Evolutionary conservation across 495 filamentous ascomycete genomes (phyloP), one percentile per base, ranked within the genome.

Genomic region (Thermothielavioides terrestris): DNA sequence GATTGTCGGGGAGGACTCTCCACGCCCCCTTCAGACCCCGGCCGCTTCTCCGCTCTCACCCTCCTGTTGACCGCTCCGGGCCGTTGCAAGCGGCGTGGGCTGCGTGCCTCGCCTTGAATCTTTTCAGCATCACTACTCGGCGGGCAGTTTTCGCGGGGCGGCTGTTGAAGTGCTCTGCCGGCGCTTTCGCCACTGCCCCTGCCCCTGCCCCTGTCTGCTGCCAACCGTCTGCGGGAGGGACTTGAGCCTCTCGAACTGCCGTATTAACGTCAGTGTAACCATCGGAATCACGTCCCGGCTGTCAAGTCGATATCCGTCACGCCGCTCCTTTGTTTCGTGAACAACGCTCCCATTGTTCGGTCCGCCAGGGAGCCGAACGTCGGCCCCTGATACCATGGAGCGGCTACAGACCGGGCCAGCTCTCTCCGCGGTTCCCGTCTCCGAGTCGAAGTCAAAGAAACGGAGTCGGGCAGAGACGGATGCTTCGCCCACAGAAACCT

Each of bases 331-430:
- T 12, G 27, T 9, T 15, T 14, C 21, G 43, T 15, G 12, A n/a
- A n/a, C n/a, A n/a, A n/a, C 4, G 8, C 6, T 35, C 30, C 11
- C 0, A 22, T n/a, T 12, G 14, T 47, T 37, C 22, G 12, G 18
- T 8, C 9, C 23, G 17, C 26, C 14, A 6, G 23, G 17, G 32
- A 12, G 20, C 11, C 12, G 46, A 51, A 25, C 21, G 6, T 32
- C 17, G 21, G 6, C 20, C 3, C 27, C 2, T 37, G 37, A 20
- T 38, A 35, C 35, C 46, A 59, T 59, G 56, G 56, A 55, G 26
- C 45, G 11, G 26, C 5, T 23, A 20, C 43, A 39, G 43, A 35
- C 18, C 30, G 48, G 37, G 21, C 44, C 52, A 34, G 28, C 53
- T 10, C 22, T 48, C 26, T 39, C 52, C 11, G 46, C 41, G 25